Conservation (phyloP, 345 rosid genomes). For the Eutrema heterophyllum region DNA sequence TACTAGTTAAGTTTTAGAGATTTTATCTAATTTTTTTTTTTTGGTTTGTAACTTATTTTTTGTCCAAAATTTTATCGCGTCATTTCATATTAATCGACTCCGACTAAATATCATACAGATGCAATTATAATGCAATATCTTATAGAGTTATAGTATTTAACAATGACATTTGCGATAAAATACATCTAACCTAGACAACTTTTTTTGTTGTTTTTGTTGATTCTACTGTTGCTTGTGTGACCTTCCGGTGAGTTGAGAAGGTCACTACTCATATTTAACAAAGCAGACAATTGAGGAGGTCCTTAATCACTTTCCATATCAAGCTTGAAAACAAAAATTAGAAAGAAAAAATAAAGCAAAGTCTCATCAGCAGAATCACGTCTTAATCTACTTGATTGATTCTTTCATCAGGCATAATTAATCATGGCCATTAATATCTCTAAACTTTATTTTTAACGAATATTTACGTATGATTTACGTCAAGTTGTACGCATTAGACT, state of each 20-base stretch:
- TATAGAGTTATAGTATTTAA: background rate
- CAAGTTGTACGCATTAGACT: background rate
- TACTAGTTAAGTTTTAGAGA: background rate
- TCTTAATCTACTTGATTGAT: conserved; percentile 28
- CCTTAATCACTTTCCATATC: conserved; percentile 29
- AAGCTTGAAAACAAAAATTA: conserved; percentile 18
- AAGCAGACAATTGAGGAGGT: conserved; percentile 31
- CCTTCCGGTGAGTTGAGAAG: conserved; percentile 26
- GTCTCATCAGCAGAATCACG: conserved; percentile 28
- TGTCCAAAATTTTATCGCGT: background rate
- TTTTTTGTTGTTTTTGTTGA: background rate
- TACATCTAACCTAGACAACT: conserved; percentile 14
- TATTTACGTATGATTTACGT: conserved; percentile 14
- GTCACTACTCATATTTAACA: conserved; percentile 24
- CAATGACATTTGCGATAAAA: conserved; percentile 12
- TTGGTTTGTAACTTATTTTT: no score
- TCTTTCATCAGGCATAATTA: conserved; percentile 20
- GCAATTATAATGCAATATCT: conserved; percentile 9
- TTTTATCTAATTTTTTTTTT: no score
- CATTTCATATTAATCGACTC: background rate
- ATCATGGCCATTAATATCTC: conserved; percentile 20
- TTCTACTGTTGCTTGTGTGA: conserved; percentile 15
- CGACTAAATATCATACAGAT: background rate
- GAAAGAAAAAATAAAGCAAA: conserved; percentile 27
- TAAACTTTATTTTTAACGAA: conserved; percentile 1